Conservation (phyloP, 2,329 filamentous ascomycete species). For the Blumeria graminis region DNA sequence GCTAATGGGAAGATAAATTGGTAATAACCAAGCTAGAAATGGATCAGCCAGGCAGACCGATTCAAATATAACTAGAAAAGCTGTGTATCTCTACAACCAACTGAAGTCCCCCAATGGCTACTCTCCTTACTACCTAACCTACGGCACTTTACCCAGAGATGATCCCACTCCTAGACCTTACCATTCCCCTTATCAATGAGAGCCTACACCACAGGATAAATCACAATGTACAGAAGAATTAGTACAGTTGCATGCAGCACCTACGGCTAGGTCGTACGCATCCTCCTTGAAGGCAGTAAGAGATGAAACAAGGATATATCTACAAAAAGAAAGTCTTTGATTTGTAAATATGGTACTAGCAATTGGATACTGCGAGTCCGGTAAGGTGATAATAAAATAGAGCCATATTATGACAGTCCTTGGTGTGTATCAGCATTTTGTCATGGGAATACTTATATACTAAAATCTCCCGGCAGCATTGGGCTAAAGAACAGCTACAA, state of each 20-base stretch:
- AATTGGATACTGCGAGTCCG: neutral
- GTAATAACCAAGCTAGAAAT: slow-evolving; percentile 1
- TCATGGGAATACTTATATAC: neutral
- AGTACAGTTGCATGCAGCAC: neutral
- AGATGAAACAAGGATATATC: neutral
- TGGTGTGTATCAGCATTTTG: neutral
- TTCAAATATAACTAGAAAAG: neutral
- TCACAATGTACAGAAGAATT: neutral
- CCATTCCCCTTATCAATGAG: slow-evolving; percentile 1
- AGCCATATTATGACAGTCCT: neutral
- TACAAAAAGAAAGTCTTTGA: slow-evolving; percentile 1
- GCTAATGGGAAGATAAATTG: slow-evolving; percentile 1
- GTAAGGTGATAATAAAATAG: neutral
- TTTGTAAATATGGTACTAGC: neutral
- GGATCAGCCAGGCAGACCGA: neutral
- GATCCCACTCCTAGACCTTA: slow-evolving; percentile 1
- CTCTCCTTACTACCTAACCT: neutral
- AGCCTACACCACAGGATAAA: slow-evolving; percentile 1
- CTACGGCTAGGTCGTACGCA: neutral
- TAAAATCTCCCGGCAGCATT: too few relatives aligned
- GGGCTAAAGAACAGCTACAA: neutral
- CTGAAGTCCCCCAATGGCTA: slow-evolving; percentile 1
- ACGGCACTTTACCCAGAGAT: neutral
- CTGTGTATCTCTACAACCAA: neutral
- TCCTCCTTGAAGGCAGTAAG: neutral